phyloP scores from a whole-genome alignment of 257 asterid species.

The Solanum etuberosum region DNA sequence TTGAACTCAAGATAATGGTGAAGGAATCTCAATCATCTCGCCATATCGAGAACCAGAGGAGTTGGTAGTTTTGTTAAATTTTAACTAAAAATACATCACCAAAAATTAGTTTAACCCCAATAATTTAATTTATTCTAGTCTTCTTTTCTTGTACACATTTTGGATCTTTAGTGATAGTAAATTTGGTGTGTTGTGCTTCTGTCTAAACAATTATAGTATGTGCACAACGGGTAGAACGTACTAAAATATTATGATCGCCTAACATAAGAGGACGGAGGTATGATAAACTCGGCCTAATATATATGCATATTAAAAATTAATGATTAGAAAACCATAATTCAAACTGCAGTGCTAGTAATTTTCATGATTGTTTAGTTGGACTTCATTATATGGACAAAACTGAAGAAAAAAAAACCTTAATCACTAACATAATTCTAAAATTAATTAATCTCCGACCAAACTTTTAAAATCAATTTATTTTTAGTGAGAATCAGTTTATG shows the following conservation, averaged over 20 bases:
- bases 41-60: background rate
- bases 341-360: background rate
- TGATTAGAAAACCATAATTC: background rate
- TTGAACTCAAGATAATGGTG: background rate
- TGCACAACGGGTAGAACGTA: too few relatives aligned
- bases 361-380: background rate
- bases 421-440: background rate
- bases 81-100: background rate
- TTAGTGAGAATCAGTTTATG: background rate
- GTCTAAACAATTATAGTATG: background rate
- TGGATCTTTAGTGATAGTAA: background rate
- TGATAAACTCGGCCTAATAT: background rate
- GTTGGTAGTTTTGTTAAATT: background rate
- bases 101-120: too few relatives aligned
- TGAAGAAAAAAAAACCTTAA: background rate
- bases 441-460: background rate
- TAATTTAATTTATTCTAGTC: too few relatives aligned
- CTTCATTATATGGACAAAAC: background rate
- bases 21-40: background rate
- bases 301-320: background rate
- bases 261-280: background rate
- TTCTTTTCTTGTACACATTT: background rate
- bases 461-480: background rate
- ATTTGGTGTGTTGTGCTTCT: background rate
- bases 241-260: too few relatives aligned